Evolutionary conservation across 306 rosid species (phyloP).

Genomic region (Malus sieversii): DNA sequence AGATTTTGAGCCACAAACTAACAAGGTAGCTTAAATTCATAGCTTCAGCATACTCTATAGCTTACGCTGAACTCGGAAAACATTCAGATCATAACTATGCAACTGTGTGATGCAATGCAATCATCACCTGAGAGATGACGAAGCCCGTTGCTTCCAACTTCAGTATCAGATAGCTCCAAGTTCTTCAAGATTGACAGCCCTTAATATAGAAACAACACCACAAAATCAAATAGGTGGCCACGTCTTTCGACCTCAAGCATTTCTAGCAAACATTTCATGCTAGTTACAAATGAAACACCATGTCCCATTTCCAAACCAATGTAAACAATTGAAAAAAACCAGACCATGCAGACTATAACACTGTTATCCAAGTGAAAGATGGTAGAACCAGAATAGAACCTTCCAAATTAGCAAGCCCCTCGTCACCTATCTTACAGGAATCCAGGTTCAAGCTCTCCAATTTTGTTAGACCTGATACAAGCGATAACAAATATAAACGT

Average conservation of each 20-base stretch:
- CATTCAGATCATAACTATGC: not conserved
- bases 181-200: constrained; percentile 49
- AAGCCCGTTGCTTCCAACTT: constrained; percentile 57
- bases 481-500: not conserved
- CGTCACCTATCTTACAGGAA: constrained; percentile 54
- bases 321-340: not conserved
- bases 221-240: not conserved
- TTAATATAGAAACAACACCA: constrained; percentile 9
- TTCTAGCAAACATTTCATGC: not conserved
- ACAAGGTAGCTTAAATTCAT: not conserved
- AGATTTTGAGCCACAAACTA: not conserved
- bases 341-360: not conserved
- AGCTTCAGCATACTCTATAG: not conserved
- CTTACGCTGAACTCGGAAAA: not conserved
- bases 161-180: constrained; percentile 69
- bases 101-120: not conserved
- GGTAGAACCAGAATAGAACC: constrained; percentile 23
- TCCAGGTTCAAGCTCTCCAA: constrained; percentile 67
- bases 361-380: not conserved
- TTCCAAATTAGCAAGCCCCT: constrained; percentile 53
- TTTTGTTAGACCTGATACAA: constrained; percentile 46
- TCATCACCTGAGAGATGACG: constrained; percentile 53
- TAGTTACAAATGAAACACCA: not conserved
- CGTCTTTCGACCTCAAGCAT: not conserved
- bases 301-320: not conserved